These are phyloP conservation scores for Apiotrichum siamense DNA, from an alignment of 1,284 basidiomycete species.

Conservation along the genomic window DNA sequence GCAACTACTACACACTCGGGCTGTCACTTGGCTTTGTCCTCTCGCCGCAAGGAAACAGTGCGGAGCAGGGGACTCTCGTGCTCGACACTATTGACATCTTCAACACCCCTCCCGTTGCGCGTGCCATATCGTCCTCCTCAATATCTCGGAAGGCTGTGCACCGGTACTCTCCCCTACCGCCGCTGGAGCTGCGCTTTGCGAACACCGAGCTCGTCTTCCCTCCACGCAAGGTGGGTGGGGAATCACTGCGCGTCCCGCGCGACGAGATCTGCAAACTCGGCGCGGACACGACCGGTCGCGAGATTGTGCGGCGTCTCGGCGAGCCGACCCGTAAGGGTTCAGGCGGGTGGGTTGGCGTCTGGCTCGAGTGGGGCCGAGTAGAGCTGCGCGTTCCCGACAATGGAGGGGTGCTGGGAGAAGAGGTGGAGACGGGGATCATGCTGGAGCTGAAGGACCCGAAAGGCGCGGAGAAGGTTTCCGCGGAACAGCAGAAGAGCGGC, in stretches of 20 bases:
- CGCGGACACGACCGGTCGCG: constrained; percentile 60
- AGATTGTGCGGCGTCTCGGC: constrained; percentile 65
- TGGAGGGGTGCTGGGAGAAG: constrained; percentile 4
- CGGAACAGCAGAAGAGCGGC: constrained; percentile 32
- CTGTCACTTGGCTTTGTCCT: constrained; percentile 64
- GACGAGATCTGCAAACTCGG: constrained; percentile 51
- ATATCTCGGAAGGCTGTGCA: background rate
- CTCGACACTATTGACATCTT: constrained; percentile 75
- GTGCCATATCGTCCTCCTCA: background rate
- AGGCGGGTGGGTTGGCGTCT: constrained; percentile 80
- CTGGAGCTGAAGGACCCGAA: constrained; percentile 38
- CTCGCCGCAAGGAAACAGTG: too few species aligned
- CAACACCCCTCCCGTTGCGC: constrained; percentile 50
- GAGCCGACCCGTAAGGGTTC: constrained; percentile 83
- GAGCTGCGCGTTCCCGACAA: background rate
- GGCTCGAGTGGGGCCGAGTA: constrained; percentile 79
- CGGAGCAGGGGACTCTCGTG: constrained; percentile 43
- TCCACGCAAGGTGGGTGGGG: constrained; percentile 17
- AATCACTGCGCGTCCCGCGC: constrained; percentile 23
- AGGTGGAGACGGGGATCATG: constrained; percentile 31
- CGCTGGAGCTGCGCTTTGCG: constrained; percentile 54
- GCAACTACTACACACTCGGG: constrained; percentile 72
- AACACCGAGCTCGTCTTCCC: constrained; percentile 49
- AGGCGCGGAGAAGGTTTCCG: constrained; percentile 20
- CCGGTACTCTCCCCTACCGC: constrained; percentile 29